Conservation (phyloP, 768 basidiomycete species). For the Termitomyces sp. region DNA sequence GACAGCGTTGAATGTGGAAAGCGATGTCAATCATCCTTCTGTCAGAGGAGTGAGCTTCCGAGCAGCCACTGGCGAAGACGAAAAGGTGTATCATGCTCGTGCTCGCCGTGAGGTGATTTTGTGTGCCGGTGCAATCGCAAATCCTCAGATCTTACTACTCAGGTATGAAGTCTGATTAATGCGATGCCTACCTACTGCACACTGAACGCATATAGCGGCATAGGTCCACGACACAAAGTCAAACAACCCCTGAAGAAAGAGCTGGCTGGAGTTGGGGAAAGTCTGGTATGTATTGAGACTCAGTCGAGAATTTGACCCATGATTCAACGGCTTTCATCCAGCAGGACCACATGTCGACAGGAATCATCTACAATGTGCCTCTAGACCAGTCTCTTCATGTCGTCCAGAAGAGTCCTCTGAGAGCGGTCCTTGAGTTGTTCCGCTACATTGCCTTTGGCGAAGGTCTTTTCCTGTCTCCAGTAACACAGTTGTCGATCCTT, state of each 20-base stretch:
- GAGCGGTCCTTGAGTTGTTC: constrained; percentile 23
- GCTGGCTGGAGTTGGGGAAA: constrained; percentile 26
- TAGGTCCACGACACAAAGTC: constrained; percentile 34
- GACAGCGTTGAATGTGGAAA: constrained; percentile 8
- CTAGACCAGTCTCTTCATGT: constrained; percentile 24
- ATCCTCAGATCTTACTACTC: constrained; percentile 35
- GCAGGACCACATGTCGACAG: constrained; percentile 34
- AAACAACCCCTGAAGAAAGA: constrained; percentile 21
- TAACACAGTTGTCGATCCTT: constrained; percentile 1
- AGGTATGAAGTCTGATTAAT: constrained; percentile 12
- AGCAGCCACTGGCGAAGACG: background rate
- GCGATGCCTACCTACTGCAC: too few relatives aligned
- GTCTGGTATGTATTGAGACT: constrained; percentile 17
- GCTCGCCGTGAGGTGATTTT: constrained; percentile 20
- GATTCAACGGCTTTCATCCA: constrained; percentile 2
- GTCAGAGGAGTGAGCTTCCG: constrained; percentile 2
- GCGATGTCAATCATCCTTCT: background rate
- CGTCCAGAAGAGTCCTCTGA: constrained; percentile 19
- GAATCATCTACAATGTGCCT: constrained; percentile 26
- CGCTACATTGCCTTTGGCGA: constrained; percentile 26
- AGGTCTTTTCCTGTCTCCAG: constrained; percentile 21
- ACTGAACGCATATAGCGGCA: constrained; percentile 22
- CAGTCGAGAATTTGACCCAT: background rate
- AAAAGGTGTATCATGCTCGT: background rate
- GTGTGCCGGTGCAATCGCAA: constrained; percentile 34